Conservation (phyloP, 2,329 filamentous ascomycete species). For the Talaromyces sp. region DNA sequence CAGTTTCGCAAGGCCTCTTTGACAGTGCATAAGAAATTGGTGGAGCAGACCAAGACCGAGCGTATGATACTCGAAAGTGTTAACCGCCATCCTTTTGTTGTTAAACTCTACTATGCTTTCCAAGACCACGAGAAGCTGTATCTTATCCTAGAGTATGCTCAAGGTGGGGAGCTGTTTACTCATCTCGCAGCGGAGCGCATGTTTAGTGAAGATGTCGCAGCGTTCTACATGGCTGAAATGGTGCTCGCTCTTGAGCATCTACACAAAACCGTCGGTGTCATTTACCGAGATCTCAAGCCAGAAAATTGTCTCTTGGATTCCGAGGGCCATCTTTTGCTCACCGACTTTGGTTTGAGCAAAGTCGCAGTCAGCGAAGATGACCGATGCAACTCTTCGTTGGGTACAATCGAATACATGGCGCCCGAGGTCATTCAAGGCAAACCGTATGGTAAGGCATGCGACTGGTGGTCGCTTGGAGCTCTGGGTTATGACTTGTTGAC, state of each 20-base stretch:
- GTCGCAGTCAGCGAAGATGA: constrained; percentile 69
- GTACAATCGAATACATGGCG: constrained; percentile 98
- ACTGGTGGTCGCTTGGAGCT: constrained; percentile 98
- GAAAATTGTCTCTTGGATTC: constrained; percentile 93
- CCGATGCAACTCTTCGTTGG: constrained; percentile 81
- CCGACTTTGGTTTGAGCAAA: constrained; percentile 95
- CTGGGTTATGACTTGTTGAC: constrained; percentile 90
- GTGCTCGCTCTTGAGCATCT: constrained; percentile 88
- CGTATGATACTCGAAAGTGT: constrained; percentile 91
- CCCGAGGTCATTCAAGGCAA: constrained; percentile 86
- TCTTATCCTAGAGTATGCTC: constrained; percentile 92
- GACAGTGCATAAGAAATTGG: constrained; percentile 88
- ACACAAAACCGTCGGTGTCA: constrained; percentile 83
- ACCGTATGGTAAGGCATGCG: constrained; percentile 87
- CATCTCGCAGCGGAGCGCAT: constrained; percentile 90
- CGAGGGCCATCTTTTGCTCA: constrained; percentile 86
- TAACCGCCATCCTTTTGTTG: constrained; percentile 93
- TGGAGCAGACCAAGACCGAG: constrained; percentile 97
- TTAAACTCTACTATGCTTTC: constrained; percentile 97
- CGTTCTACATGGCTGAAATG: constrained; percentile 99
- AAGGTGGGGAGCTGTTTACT: constrained; percentile 95
- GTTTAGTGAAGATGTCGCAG: constrained; percentile 82
- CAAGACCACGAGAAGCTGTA: constrained; percentile 98
- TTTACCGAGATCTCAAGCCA: constrained; percentile 95
- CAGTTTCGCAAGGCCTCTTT: constrained; percentile 97